phyloP scores from a whole-genome alignment of 495 filamentous ascomycete species.

The Xylaria telfairii region DNA sequence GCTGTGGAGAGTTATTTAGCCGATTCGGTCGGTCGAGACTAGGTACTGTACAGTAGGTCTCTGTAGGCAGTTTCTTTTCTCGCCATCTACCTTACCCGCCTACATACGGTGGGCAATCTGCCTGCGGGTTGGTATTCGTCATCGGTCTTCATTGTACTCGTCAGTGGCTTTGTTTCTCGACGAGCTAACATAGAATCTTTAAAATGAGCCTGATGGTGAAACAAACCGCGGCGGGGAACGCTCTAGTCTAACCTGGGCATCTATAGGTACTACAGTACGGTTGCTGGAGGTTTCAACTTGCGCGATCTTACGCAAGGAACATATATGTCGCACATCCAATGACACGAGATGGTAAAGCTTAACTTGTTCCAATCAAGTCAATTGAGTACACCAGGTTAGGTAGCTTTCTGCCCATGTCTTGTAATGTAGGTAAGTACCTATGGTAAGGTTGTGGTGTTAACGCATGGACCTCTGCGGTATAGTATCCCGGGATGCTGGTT shows the following conservation, averaged over 20 bases:
- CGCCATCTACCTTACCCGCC: background rate
- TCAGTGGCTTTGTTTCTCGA: background rate
- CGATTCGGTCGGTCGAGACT: conserved; percentile 2
- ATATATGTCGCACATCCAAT: background rate
- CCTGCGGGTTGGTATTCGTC: background rate
- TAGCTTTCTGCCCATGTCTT: background rate
- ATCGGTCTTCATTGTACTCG: background rate
- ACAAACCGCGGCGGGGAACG: background rate
- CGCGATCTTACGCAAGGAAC: conserved; percentile 7
- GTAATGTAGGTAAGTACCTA: too few species aligned
- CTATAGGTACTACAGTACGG: too few species aligned
- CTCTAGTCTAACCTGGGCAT: background rate
- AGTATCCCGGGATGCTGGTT: conserved; percentile 6
- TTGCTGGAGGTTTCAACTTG: too few species aligned
- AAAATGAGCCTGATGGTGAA: background rate
- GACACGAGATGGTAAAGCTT: background rate
- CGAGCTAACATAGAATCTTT: background rate
- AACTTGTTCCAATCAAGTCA: background rate
- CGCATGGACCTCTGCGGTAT: background rate
- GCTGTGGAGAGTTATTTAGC: conserved; percentile 11
- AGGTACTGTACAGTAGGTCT: background rate
- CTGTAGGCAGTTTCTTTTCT: background rate
- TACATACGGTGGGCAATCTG: background rate
- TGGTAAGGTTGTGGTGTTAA: too few species aligned
- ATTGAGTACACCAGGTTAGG: background rate